Conservation (phyloP, 352 stramenopile genomes). For the Thraustotheca clavata region DNA sequence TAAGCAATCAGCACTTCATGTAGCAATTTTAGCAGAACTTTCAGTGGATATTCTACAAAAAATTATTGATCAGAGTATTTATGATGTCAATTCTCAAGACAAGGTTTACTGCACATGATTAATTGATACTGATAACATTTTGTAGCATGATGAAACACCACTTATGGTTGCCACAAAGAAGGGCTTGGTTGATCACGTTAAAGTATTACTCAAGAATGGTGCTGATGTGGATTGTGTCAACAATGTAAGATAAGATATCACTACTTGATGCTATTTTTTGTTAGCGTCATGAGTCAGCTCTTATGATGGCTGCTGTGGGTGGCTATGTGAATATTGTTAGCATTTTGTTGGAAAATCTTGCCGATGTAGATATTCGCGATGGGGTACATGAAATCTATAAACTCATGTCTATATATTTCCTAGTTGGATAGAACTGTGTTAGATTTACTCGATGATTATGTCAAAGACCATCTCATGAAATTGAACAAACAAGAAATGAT, state of each 20-base stretch:
- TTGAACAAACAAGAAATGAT: not conserved
- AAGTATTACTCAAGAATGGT: not conserved
- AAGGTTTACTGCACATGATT: not conserved
- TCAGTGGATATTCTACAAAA: not conserved
- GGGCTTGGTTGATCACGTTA: not conserved
- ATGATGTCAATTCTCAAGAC: slow-evolving; percentile 5
- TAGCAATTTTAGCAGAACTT: not conserved
- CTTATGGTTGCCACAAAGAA: not conserved
- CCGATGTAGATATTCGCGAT: not conserved
- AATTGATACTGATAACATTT: not conserved
- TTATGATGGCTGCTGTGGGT: slow-evolving; percentile 7
- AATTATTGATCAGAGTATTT: not conserved
- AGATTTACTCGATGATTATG: not conserved
- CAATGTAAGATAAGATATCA: not conserved
- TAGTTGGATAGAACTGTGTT: not conserved
- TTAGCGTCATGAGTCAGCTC: not conserved
- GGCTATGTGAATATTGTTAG: slow-evolving; percentile 2
- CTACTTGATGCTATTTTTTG: not conserved
- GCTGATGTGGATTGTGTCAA: not conserved
- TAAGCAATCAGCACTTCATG: not conserved
- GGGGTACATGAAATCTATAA: not conserved
- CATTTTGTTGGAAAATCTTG: not conserved
- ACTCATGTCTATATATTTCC: not conserved
- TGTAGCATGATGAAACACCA: not conserved
- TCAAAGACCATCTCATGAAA: not conserved